Conservation (phyloP, 1,139 yeast species). For the Nakaseomyces kungkrabaensis region DNA sequence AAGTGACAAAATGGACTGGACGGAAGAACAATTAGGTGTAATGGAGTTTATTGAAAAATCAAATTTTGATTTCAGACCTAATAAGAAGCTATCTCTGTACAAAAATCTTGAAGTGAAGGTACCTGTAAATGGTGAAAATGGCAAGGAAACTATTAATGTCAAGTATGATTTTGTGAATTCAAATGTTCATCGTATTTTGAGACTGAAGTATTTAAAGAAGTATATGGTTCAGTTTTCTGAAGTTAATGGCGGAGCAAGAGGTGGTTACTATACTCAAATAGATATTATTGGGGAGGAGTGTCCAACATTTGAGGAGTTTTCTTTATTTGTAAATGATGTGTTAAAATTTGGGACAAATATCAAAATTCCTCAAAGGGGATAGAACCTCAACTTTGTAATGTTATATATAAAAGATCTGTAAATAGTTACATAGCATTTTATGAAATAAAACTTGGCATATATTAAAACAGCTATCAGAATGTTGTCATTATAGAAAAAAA, state of each 20-base stretch:
- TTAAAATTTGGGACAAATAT: conserved; percentile 13
- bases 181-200: conserved; percentile 37
- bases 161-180: conserved; percentile 38
- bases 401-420: neutral
- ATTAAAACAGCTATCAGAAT: neutral
- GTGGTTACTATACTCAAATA: conserved; percentile 43
- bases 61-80: neutral
- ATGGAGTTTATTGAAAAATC: conserved; percentile 4
- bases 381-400: neutral
- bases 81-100: neutral
- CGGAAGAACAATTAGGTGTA: conserved; percentile 6
- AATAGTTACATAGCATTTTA: neutral
- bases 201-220: conserved; percentile 33
- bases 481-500: neutral
- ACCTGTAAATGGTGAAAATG: conserved; percentile 20
- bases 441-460: neutral
- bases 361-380: neutral
- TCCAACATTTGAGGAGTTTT: conserved; percentile 19
- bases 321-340: conserved; percentile 24
- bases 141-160: conserved; percentile 21
- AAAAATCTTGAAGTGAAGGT: conserved; percentile 5
- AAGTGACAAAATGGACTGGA: conserved; percentile 1
- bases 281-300: conserved; percentile 36
- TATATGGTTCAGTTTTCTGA: conserved; percentile 37
- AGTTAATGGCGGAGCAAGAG: conserved; percentile 49